Evolutionary conservation across 2,329 filamentous ascomycete species (phyloP), one percentile per base, ranked within the genome.

Genomic region (Pseudogymnoascus sp.): DNA sequence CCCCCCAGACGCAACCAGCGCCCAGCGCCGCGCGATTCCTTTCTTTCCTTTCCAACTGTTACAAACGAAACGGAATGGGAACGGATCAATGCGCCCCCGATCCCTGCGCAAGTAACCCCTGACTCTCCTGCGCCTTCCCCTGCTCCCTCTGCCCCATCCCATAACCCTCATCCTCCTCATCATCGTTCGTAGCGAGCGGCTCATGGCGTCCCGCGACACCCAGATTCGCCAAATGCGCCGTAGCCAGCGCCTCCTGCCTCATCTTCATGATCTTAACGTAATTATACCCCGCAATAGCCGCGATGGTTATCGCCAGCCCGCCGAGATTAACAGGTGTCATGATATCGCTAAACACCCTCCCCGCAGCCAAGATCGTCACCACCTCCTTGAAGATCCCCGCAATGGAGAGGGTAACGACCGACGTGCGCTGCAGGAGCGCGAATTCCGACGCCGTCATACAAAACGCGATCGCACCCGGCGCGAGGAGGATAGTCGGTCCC

Each of bases 361-460:
- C 89, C 0, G 93, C 93, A 0, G 91, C 92, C 40, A 85, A 87
- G 70, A 99, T 97, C 12, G 94, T 99, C 61, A 99, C 87, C 40
- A 97, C 94, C 77, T 99, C 94, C 74, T 99, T 99, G 81, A 99
- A 97, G 65, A 99, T 97, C 64, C 94, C 94, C 65, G 92, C 96
- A 68, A 99, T 97, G 60, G 89, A 95, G 52, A 99, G 82, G 0
- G 94, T 97, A 60, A 99, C 94, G 60, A 99, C 94, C 1, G 90
- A 95, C 0, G 93, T 97, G 58, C 94, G 90, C 78, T 97, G 89
- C 67, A 99, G 83, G 65, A 99, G 83, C 60, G 94, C 93, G 73
- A 97, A 99, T 75, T 99, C 94, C 61, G 90, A 92, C 0, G 92
- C 86, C 15, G 95, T 97, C 94, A 99, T 99, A 65, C 92, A 83